Conservation (phyloP, 192 early-diverging fungal genomes). For the Backusella sp. region DNA sequence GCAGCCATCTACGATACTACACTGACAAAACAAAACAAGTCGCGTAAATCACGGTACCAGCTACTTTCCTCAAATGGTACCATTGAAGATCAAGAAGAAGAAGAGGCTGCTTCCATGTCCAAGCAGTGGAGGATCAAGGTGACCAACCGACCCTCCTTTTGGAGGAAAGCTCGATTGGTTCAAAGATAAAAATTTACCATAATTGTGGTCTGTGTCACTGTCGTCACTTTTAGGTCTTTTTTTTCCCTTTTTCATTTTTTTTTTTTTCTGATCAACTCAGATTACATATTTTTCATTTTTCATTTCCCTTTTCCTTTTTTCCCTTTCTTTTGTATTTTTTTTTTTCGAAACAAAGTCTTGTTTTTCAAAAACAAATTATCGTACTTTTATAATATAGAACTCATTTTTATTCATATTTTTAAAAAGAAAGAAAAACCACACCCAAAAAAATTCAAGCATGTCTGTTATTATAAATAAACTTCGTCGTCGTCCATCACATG, state of each 20-base stretch:
- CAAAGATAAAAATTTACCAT: background rate
- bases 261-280: background rate
- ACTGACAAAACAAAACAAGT: background rate
- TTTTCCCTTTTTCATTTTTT: background rate
- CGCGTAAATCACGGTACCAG: background rate
- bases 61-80: background rate
- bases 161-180: background rate
- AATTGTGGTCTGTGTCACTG: background rate
- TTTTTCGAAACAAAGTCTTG: background rate
- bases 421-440: background rate
- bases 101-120: background rate
- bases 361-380: background rate
- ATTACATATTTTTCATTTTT: background rate
- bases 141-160: background rate
- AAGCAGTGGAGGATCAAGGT: background rate
- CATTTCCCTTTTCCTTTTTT: background rate
- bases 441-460: background rate
- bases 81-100: background rate
- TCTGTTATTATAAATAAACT: slow-evolving; percentile 16
- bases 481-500: slow-evolving; percentile 21
- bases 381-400: background rate
- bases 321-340: background rate
- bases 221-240: background rate
- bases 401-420: background rate
- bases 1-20: slow-evolving; percentile 1